Conservation (phyloP, 371 early-diverging fungal genomes). For the Mortierella sp. region DNA sequence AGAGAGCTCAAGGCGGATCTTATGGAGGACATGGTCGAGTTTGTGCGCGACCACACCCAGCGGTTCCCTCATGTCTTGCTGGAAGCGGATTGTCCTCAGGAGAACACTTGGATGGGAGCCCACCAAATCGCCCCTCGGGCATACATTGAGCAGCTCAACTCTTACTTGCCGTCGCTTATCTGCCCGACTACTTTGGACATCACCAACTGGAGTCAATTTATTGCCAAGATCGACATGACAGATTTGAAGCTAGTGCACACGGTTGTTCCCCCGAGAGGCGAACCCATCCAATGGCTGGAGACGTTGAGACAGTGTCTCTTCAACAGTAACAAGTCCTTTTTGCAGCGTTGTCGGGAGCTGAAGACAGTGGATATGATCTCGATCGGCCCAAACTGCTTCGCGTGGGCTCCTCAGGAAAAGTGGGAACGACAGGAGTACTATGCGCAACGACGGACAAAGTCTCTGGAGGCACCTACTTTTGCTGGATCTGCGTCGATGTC, state of each 20-base stretch:
- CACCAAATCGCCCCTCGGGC: constrained; percentile 11
- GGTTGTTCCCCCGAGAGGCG: constrained; percentile 7
- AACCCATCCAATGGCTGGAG: not conserved
- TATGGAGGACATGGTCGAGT: constrained; percentile 21
- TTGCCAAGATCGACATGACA: constrained; percentile 10
- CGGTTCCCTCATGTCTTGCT: constrained; percentile 8
- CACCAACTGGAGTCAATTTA: constrained; percentile 23
- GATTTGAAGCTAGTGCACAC: constrained; percentile 11
- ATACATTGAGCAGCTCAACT: not conserved
- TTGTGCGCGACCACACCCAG: constrained; percentile 21
- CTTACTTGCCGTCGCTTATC: not conserved
- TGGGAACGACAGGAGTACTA: not conserved
- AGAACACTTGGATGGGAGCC: constrained; percentile 5
- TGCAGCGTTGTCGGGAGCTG: constrained; percentile 17
- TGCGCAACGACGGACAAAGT: not conserved
- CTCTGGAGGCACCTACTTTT: not conserved
- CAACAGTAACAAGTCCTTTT: not conserved
- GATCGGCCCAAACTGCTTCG: constrained; percentile 7
- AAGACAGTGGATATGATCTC: constrained; percentile 7
- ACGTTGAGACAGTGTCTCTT: not conserved
- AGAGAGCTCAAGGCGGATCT: not conserved
- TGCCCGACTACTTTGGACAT: constrained; percentile 3
- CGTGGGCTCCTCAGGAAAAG: constrained; percentile 15
- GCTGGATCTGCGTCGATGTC: not conserved
- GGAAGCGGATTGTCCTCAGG: constrained; percentile 20